Conservation (phyloP, 129 eudicot genomes). For the Flaveria trinervia region DNA sequence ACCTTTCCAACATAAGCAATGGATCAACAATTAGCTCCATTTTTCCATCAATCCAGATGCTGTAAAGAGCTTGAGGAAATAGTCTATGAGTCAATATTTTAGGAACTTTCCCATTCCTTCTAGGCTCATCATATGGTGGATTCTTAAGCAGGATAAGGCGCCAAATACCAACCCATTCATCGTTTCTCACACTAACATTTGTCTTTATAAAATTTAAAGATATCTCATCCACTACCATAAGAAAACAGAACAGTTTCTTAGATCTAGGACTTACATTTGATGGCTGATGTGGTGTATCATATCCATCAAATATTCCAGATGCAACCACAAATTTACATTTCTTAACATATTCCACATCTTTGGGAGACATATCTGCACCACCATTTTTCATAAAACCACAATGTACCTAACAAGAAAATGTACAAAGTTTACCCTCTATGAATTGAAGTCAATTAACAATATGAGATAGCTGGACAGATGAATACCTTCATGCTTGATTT, state of each 20-base stretch:
- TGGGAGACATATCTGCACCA: constrained; percentile 86
- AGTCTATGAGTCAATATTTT: constrained; percentile 90
- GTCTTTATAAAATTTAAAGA: constrained; percentile 71
- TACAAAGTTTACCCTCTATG: not conserved
- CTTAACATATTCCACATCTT: constrained; percentile 68
- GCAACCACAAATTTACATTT: constrained; percentile 92
- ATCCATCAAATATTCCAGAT: constrained; percentile 95
- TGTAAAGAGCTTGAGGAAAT: constrained; percentile 86
- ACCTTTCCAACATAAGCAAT: constrained; percentile 88
- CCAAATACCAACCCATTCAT: constrained; percentile 95
- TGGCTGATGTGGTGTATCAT: constrained; percentile 94
- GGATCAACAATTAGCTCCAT: constrained; percentile 98
- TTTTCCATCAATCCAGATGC: constrained; percentile 99
- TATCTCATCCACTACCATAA: constrained; percentile 92
- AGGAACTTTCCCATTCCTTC: constrained; percentile 95
- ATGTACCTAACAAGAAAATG: constrained; percentile 60
- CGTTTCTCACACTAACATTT: constrained; percentile 71
- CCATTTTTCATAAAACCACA: constrained; percentile 88
- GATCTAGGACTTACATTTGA: constrained; percentile 80
- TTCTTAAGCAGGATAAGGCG: constrained; percentile 77
- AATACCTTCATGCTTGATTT: constrained; percentile 83
- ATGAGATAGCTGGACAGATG: not conserved
- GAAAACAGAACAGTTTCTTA: constrained; percentile 76
- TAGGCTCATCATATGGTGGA: constrained; percentile 97
- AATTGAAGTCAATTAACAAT: constrained; percentile 3